Evolutionary conservation across 2,329 filamentous ascomycete species (phyloP), one percentile per base, ranked within the genome.

Genomic region (Epichloe coenophiala): DNA sequence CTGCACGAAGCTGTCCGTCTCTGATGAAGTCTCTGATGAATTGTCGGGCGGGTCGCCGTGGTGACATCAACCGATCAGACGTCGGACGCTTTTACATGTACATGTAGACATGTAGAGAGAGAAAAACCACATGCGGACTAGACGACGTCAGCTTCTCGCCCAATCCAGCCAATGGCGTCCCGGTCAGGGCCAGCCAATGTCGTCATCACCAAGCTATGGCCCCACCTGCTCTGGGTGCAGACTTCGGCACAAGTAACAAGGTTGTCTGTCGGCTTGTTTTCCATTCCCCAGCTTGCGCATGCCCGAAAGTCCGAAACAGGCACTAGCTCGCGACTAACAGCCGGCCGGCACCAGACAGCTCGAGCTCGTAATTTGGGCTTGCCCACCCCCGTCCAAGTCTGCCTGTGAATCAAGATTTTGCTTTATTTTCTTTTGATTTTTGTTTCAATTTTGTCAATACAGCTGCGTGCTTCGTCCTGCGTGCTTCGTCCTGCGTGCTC

Each of bases 201-300:
- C 56, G 56, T 58, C 56, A 58, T 58, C 48, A 40, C 48, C 13
- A 9, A 33, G 27, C 36, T 49, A 7, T 33, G 40, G 19, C 33
- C 44, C 51, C 50, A 50, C 54, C 48, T 50, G 45, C 47, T 47
- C 40, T 36, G 36, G 37, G 9, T 1, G 17, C 17, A 31, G 27
- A 31, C 27, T 11, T 17, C 27, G 27, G 27, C 27, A 11, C 27
- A 31, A 11, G 27, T 9, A 31, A 11, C 27, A 31, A 31, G 27
- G 27, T 11, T 31, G 9, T 8, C 27, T 17, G 17, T 17, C 17
- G 27, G 27, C 27, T 31, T 31, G 27, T 31, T 31, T 31, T 31
- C 27, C 27, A 31, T 31, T 31, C 27, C 27, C 27, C 23, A 27
- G 23, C 23, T 43, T 15, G 41, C 27, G n/a, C 5, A 31, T 11